A percentile compares a stretch with the other conserved stretches of the same genome.
Conservation (phyloP, 139 green algal species). For the Monoraphidium neglectum region DNA sequence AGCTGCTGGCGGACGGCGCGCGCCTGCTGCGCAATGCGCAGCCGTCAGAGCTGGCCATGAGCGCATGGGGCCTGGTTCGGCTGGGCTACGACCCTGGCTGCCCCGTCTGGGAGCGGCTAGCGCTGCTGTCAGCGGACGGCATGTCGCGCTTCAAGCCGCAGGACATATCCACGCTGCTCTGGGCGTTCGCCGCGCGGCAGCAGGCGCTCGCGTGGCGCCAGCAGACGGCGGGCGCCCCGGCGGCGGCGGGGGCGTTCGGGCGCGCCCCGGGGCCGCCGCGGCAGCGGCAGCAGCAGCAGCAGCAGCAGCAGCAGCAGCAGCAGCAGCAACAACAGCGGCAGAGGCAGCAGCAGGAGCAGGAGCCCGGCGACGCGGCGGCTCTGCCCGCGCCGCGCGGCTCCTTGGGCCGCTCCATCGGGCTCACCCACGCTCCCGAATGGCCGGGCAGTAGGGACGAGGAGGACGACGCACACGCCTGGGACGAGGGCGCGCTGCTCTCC, state of each 20-base stretch:
- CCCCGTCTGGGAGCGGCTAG: slow-evolving; percentile 5
- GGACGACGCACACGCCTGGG: too few species aligned
- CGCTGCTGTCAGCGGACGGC: not conserved
- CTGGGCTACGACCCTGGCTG: slow-evolving; percentile 18
- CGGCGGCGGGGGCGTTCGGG: too few species aligned
- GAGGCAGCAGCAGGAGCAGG: not conserved
- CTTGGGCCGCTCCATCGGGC: too few species aligned
- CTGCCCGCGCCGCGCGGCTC: too few species aligned
- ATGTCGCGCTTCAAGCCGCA: slow-evolving; percentile 7
- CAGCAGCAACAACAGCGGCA: not conserved
- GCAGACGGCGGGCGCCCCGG: too few species aligned
- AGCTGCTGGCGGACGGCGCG: slow-evolving; percentile 4
- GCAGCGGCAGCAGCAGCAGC: slow-evolving; percentile 6
- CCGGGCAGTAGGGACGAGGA: too few species aligned
- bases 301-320: slow-evolving; percentile 5
- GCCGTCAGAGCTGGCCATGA: slow-evolving; percentile 58
- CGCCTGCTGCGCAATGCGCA: slow-evolving; percentile 19
- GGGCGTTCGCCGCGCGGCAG: slow-evolving; percentile 7
- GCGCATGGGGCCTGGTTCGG: slow-evolving; percentile 43
- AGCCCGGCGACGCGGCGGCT: too few species aligned
- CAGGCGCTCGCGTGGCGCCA: not conserved
- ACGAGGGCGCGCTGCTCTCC: too few species aligned
- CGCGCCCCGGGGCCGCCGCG: not conserved
- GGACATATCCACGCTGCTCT: slow-evolving; percentile 25
- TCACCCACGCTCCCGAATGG: too few species aligned